phyloP scores from a whole-genome alignment of 2,329 filamentous ascomycete genomes.

The Pestalotiopsis sp. region DNA sequence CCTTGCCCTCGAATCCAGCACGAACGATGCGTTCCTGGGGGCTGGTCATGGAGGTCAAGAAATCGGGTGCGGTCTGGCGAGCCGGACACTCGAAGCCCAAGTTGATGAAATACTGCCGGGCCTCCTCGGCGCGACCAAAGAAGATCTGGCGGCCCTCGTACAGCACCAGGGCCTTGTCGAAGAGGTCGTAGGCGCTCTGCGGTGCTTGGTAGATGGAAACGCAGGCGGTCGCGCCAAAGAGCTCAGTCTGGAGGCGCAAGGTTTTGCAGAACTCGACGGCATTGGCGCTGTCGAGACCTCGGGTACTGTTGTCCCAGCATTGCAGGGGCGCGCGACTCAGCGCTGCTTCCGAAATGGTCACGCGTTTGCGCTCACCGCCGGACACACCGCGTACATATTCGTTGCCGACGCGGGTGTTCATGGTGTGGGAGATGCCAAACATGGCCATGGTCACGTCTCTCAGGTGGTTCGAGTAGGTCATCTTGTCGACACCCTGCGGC shows the following conservation, averaged over 20 bases:
- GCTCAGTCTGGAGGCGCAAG: conserved; percentile 43
- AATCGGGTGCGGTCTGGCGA: conserved; percentile 69
- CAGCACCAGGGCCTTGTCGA: conserved; percentile 59
- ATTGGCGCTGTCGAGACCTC: conserved; percentile 73
- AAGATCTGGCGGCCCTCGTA: conserved; percentile 65
- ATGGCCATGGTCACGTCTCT: conserved; percentile 73
- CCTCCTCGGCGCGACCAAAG: conserved; percentile 61
- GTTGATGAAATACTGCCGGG: conserved; percentile 65
- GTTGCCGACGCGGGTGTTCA: conserved; percentile 74
- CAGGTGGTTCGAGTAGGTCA: conserved; percentile 61
- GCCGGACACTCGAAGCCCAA: conserved; percentile 68
- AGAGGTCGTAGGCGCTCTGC: conserved; percentile 62
- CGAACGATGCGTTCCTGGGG: conserved; percentile 56
- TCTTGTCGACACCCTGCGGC: conserved; percentile 56
- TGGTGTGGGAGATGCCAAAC: conserved; percentile 71
- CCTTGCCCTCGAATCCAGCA: conserved; percentile 55
- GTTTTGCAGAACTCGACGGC: conserved; percentile 74
- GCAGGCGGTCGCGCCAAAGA: conserved; percentile 34
- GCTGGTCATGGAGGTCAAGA: conserved; percentile 70
- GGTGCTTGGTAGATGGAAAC: conserved; percentile 73
- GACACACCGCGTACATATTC: conserved; percentile 74
- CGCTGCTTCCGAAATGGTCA: conserved; percentile 62
- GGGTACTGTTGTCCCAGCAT: conserved; percentile 71
- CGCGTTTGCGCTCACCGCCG: conserved; percentile 71
- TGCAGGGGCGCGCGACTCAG: conserved; percentile 58